These are phyloP conservation scores for Pleurozium schreberi DNA, from an alignment of 225 moss, liverwort and hornwort species.

Conservation along the genomic window DNA sequence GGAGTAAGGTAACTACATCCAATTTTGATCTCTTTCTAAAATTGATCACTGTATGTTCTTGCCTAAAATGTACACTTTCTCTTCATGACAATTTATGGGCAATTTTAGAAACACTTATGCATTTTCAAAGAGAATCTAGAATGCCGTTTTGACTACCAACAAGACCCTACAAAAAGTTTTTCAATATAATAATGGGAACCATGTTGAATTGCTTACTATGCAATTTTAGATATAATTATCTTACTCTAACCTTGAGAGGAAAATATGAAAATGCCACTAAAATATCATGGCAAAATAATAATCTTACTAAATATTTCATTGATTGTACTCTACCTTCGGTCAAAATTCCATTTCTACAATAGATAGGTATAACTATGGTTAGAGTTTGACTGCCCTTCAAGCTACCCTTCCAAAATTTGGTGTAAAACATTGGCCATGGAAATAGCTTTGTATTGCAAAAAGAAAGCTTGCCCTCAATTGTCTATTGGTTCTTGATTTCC, in stretches of 20 bases:
- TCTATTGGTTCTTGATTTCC: not conserved
- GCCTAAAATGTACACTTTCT: too few relatives aligned
- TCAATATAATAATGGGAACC: too few relatives aligned
- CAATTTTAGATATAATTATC: too few relatives aligned
- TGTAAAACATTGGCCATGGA: not conserved
- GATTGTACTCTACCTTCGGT: rapidly evolving
- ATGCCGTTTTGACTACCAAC: too few relatives aligned
- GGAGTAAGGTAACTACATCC: not conserved
- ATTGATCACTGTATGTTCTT: too few relatives aligned
- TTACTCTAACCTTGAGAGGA: not conserved
- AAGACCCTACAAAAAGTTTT: too few relatives aligned
- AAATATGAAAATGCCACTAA: not conserved
- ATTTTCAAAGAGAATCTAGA: too few relatives aligned
- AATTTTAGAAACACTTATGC: too few relatives aligned
- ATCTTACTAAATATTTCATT: not conserved
- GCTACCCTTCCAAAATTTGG: not conserved
- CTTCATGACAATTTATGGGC: too few relatives aligned
- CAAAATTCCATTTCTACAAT: rapidly evolving
- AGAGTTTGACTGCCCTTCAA: rapidly evolving
- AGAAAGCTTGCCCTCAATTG: rapidly evolving
- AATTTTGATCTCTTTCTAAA: too few relatives aligned
- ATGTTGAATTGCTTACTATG: too few relatives aligned
- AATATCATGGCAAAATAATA: too few relatives aligned
- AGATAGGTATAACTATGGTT: not conserved
- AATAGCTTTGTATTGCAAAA: not conserved